Conservation (phyloP, 2,329 filamentous ascomycete species). For the Neonectria magnoliae region DNA sequence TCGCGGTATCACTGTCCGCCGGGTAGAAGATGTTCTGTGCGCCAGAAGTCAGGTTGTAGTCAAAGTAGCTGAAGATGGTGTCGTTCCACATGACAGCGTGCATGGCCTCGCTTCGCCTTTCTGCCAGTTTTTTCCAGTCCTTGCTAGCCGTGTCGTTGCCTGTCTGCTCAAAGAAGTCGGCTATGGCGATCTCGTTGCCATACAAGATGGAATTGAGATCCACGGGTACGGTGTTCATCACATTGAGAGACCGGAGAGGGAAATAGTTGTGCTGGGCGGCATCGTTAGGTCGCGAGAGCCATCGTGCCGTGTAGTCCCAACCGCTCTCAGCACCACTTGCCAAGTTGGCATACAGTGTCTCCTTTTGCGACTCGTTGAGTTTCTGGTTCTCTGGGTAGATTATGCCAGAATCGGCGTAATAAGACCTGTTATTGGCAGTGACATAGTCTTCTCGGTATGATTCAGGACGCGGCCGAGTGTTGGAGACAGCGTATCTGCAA, state of each 20-base stretch:
- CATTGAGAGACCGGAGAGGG: conserved; percentile 71
- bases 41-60: conserved; percentile 72
- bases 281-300: conserved; percentile 66
- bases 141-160: conserved; percentile 62
- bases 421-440: conserved; percentile 72
- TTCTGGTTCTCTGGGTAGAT: conserved; percentile 63
- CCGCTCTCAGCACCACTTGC: conserved; percentile 74
- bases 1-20: conserved; percentile 54
- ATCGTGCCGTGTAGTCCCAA: conserved; percentile 71
- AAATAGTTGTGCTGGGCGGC: conserved; percentile 70
- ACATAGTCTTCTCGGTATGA: conserved; percentile 73
- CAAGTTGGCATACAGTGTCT: conserved; percentile 67
- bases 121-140: conserved; percentile 61
- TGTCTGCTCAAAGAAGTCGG: conserved; percentile 60
- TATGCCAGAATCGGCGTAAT: conserved; percentile 66
- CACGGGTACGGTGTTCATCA: conserved; percentile 66
- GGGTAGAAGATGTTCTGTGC: conserved; percentile 65
- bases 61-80: conserved; percentile 71
- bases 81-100: conserved; percentile 71
- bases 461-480: conserved; percentile 74
- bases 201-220: conserved; percentile 77
- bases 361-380: conserved; percentile 64
- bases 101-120: conserved; percentile 69
- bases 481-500: conserved; percentile 65
- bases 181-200: conserved; percentile 69